Conservation (phyloP, 2,329 filamentous ascomycete species). For the Hypoxylon sp. region DNA sequence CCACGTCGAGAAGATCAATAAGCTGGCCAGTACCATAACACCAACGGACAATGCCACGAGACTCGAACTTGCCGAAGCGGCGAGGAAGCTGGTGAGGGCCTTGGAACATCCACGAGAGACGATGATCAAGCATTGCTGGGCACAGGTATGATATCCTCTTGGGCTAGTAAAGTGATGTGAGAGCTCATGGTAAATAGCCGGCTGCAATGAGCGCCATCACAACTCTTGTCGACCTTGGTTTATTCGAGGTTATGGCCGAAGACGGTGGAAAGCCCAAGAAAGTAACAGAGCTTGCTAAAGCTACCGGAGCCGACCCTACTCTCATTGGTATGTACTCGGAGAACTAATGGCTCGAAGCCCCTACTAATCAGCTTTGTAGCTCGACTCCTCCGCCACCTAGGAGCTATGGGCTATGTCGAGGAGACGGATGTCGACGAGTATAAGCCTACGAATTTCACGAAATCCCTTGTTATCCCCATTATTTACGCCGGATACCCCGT, state of each 20-base stretch:
- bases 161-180: not conserved
- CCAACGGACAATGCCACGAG: constrained; percentile 3
- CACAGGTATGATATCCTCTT: constrained; percentile 51
- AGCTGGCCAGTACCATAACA: constrained; percentile 9
- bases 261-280: constrained; percentile 51
- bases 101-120: constrained; percentile 63
- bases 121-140: constrained; percentile 61
- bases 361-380: constrained; percentile 10
- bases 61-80: constrained; percentile 51
- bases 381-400: constrained; percentile 53
- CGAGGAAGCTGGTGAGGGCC: constrained; percentile 52
- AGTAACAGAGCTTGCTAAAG: constrained; percentile 50
- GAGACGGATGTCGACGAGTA: constrained; percentile 53
- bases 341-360: not conserved
- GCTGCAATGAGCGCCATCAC: constrained; percentile 44
- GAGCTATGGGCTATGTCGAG: constrained; percentile 52
- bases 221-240: constrained; percentile 53
- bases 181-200: constrained; percentile 4
- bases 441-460: constrained; percentile 51
- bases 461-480: constrained; percentile 43
- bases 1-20: constrained; percentile 25
- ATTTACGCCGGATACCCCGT: constrained; percentile 47
- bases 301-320: constrained; percentile 42
- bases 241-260: constrained; percentile 53
- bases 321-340: constrained; percentile 36